Evolutionary conservation across 1,284 basidiomycete genomes (phyloP).

Genomic region (Gymnopus androsaceus): DNA sequence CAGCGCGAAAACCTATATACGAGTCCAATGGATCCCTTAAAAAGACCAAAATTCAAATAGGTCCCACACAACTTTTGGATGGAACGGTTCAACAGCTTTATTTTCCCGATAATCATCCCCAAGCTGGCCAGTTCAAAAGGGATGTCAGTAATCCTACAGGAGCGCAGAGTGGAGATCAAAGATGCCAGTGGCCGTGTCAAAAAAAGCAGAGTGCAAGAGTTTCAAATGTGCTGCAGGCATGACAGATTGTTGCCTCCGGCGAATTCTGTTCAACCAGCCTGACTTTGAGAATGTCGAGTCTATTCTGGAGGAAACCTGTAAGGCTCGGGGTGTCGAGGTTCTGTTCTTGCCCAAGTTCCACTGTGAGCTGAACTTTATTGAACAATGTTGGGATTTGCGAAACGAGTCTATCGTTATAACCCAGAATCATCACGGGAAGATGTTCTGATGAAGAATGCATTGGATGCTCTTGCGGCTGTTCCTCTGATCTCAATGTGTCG

Average conservation of each 20-base stretch:
- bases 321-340: no score
- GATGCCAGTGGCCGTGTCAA: no score
- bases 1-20: no score
- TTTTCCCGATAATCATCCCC: not conserved
- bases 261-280: conserved; percentile 25
- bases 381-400: no score
- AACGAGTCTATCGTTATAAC: no score
- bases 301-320: conserved; percentile 18
- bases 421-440: no score
- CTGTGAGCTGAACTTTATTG: no score
- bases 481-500: conserved; percentile 14
- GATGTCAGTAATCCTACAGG: not conserved
- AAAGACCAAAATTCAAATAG: no score
- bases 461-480: conserved; percentile 27
- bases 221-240: conserved; percentile 19
- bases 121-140: not conserved
- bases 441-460: conserved; percentile 15
- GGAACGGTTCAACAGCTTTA: no score
- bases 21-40: no score
- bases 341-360: no score
- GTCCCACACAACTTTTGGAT: no score
- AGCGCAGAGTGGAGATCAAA: not conserved
- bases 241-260: conserved; percentile 22
- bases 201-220: conserved; percentile 15
- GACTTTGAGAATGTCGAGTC: conserved; percentile 24